Evolutionary conservation across 179 eudicot genomes (phyloP), one percentile per base, ranked within the genome.

Genomic region (Gypsophila paniculata): DNA sequence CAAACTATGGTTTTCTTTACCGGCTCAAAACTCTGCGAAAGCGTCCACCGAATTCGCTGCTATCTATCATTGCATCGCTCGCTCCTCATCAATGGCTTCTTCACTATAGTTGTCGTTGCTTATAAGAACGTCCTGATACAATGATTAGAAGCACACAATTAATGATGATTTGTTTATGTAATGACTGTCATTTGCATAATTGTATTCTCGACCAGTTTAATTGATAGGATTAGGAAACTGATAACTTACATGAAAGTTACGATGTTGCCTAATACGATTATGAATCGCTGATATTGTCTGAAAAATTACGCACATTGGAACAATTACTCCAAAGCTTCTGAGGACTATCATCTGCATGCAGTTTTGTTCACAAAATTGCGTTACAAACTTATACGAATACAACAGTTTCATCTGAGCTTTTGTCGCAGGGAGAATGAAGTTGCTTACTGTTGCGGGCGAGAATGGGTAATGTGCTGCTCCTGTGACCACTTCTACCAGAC

Each of bases 301-400:
- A 68, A 86, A 78, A 32, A 91, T 78, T 65, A 89, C 53, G 80
- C 79, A 91, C 91, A 93, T 89, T 0, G 97, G 98, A 49, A 93
- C 60, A 13, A 89, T 70, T 52, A 91, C 85, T 77, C 97, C 98
- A 72, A 85, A 79, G 5, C 85, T 72, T 76, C 84, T 82, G 23
- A 83, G 68, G 62, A 86, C 55, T 67, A 93, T 72, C 80, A 93
- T 68, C 98, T 93, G 88, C 80, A 74, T 17, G 6, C n/a, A n/a
- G n/a, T 13, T 63, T 17, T 6, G 19, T 62, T 6, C 38, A 18
- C 29, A 57, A 61, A 61, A 49, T 61, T 39, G 4, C 34, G 4
- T 29, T 29, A 29, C 34, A 29, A 1, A 29, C 34, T 29, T 29
- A 29, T 29, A 29, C 34, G 34, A 1, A 29, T 29, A 29, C 34